Evolutionary conservation across 345 rosid species (phyloP), one percentile per base, ranked within the genome.

Genomic region (Eucalyptus lansdowneana): DNA sequence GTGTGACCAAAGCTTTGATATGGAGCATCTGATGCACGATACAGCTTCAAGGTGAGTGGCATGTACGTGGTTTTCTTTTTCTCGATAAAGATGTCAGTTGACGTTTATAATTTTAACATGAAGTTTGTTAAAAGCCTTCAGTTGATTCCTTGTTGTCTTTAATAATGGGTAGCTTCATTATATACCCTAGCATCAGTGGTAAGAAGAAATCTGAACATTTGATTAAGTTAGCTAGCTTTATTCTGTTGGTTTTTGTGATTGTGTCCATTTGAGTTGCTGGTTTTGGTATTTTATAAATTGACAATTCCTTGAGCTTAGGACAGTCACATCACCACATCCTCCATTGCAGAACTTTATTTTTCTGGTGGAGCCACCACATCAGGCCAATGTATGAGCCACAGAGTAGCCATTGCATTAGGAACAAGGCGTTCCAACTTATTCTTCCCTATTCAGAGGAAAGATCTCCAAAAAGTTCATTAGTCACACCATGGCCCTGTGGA

Each of bases 21-120:
- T 86, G 90, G 94, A 94, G 85, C 90, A 27, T 27, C 5, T 44
- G 45, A 86, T 83, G 88, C 90, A 88, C 80, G 91, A 87, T 16
- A 50, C 89, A 22, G 90, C 90, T 90, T 87, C 86, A 86, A 21
- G 83, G 83, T 76, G 83, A 21, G 83, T 72, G 83, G 83, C 45
- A 37, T 72, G 5, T 37, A 6, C 0, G 1, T 21, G 47, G 15
- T 37, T 19, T 76, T 76, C 14, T 6, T 19, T 76, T 37, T 76
- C 45, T 76, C 1, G 15, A 19, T 76, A 76, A 19, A 76, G 83
- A 76, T 76, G 53, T 86, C 3, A 0, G 37, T 50, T 9, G 87
- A 50, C 0, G 27, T 47, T 86, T 50, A 10, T 12, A 76, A 76
- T 40, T 76, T 11, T 76, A 6, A 76, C 83, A 10, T 44, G 83